Percentiles rank a stretch among this genome's conserved stretches.
Conservation (phyloP, 1,284 basidiomycete species). For the Lentinula novae-zelandiae region DNA sequence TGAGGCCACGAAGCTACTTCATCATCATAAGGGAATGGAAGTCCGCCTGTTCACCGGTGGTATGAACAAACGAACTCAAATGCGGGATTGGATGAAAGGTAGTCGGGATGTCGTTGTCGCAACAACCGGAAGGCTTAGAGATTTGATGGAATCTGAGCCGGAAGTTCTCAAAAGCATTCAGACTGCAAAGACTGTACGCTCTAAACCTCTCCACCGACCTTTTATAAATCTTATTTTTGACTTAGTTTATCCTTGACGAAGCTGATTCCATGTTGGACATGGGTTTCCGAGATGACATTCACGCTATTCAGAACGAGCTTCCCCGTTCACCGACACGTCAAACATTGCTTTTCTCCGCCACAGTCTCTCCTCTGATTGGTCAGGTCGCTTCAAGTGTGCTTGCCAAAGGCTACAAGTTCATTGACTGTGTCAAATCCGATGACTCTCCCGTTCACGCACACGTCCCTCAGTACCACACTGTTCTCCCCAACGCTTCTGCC, state of each 20-base stretch:
- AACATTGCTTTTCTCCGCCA: conserved; percentile 96
- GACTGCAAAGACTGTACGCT: conserved; percentile 57
- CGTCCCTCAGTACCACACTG: conserved; percentile 83
- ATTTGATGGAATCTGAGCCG: conserved; percentile 68
- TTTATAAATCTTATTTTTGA: not conserved
- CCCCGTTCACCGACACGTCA: conserved; percentile 70
- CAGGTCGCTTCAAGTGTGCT: conserved; percentile 56
- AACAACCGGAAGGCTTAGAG: conserved; percentile 88
- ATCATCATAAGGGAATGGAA: conserved; percentile 63
- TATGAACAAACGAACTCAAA: conserved; percentile 60
- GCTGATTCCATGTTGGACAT: conserved; percentile 95
- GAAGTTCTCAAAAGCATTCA: conserved; percentile 51
- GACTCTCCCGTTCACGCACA: conserved; percentile 69
- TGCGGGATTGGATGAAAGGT: conserved; percentile 62
- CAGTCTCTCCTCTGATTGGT: conserved; percentile 60
- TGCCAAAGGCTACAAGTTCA: conserved; percentile 52
- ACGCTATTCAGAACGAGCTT: conserved; percentile 70
- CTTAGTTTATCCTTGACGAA: conserved; percentile 89
- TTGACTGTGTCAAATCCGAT: conserved; percentile 57
- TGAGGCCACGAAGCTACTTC: conserved; percentile 72
- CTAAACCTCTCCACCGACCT: not conserved
- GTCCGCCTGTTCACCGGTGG: conserved; percentile 86
- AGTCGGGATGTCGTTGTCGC: conserved; percentile 87
- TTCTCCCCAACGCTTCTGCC: conserved; percentile 62
- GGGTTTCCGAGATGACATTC: conserved; percentile 92